Base-by-base conservation (phyloP, 177 flowering plant species). In the Vitis hybrid region DNA sequence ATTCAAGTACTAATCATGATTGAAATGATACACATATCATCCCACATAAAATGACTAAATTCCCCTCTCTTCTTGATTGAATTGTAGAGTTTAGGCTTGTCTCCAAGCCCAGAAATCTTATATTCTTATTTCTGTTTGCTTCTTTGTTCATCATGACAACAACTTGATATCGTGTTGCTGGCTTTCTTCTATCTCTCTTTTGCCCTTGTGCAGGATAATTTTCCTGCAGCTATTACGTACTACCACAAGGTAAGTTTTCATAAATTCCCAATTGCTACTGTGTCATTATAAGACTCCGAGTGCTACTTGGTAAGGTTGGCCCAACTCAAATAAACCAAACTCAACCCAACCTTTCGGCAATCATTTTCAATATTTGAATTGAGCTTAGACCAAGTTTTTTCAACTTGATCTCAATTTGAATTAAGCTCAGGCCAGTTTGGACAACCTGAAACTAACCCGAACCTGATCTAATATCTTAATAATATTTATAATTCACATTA, bases 211-310 rank as follows among this genome's bases (percentile, higher is more conserved):
- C 91, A 93, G 99, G 90, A 85, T 66, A 81, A 93, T 63, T 91
- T 83, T 60, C 67, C 83, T 65, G 83, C 85, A 68, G 98, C 98
- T 46, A 84, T 93, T 73, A 80, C 88, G 49, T 86, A 84, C 79
- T 95, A 95, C 77, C 99, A 95, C 79, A 95, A 93, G 89, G 98
- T 93, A 76, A 56, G 65, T 66, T 19, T 40, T 27, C 61, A 56
- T 4, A 21, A n/a, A 66, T 59, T 27, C 7, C 15, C 13, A 27
- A 27, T 12, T 48, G 19, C 1, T 6, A 2, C 11, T 13, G 30
- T 15, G 64, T 40, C 46, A 40, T 40, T 40, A 40, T 40, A 40
- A 40, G 46, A 40, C 46, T 17, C 6, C 8, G 46, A 40, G 8
- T 40, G 46, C 46, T 2, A 27, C 4, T 40, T 40, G 6, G 46